Percentiles rank a stretch among this genome's conserved stretches.
phyloP scores from a whole-genome alignment of 352 stramenopile genomes.

The Phytophthora megakarya region DNA sequence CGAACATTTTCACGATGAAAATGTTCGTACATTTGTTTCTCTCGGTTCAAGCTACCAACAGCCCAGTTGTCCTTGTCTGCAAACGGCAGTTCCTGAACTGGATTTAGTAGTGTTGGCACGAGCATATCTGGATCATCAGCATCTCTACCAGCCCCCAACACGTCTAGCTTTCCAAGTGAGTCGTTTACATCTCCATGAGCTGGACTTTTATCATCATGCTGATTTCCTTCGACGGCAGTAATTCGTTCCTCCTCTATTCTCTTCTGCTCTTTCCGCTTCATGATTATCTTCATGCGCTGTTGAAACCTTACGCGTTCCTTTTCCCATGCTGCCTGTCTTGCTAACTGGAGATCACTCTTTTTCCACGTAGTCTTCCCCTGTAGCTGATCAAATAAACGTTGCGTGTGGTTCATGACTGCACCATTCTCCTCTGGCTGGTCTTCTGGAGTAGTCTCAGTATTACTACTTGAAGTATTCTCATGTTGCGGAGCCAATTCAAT shows the following conservation, averaged over 20 bases:
- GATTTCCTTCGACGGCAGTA: slow-evolving; percentile 14
- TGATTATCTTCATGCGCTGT: slow-evolving; percentile 70
- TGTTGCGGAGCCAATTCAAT: slow-evolving; percentile 10
- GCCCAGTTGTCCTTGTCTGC: slow-evolving; percentile 84
- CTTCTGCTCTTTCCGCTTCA: slow-evolving; percentile 50
- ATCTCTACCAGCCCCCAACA: slow-evolving; percentile 17
- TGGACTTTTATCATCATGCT: slow-evolving; percentile 7
- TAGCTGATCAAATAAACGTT: slow-evolving; percentile 71
- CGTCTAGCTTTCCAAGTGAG: slow-evolving; percentile 30
- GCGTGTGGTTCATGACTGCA: slow-evolving; percentile 21
- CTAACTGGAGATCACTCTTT: slow-evolving; percentile 72
- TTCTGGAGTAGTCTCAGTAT: neutral
- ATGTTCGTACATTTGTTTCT: slow-evolving; percentile 77
- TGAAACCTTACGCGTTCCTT: slow-evolving; percentile 72
- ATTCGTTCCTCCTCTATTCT: slow-evolving; percentile 11
- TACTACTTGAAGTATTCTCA: neutral
- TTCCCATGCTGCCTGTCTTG: slow-evolving; percentile 67
- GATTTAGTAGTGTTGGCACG: slow-evolving; percentile 49
- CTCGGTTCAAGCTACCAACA: slow-evolving; percentile 72
- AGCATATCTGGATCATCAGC: slow-evolving; percentile 27
- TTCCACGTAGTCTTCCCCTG: slow-evolving; percentile 74
- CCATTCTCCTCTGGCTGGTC: slow-evolving; percentile 21
- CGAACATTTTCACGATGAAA: slow-evolving; percentile 72
- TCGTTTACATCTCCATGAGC: slow-evolving; percentile 25
- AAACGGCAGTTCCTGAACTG: slow-evolving; percentile 55